Conservation (phyloP, 2,329 filamentous ascomycete species). For the Juglanconis sp. region DNA sequence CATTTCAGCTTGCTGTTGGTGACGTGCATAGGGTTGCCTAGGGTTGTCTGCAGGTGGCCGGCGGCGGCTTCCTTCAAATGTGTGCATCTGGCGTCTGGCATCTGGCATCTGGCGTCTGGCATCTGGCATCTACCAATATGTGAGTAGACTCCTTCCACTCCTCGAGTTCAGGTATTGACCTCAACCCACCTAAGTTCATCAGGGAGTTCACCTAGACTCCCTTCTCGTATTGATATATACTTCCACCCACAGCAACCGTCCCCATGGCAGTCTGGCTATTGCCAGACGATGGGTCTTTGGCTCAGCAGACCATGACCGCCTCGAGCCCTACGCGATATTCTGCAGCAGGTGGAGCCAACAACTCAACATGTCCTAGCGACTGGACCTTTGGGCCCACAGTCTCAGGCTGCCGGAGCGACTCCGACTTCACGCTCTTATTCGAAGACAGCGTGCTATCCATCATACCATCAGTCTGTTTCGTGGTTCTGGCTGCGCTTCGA, state of each 20-base stretch:
- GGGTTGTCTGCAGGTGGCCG: too few relatives aligned
- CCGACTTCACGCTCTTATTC: slow-evolving; percentile 8
- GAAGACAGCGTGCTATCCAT: slow-evolving; percentile 3
- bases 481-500: not conserved
- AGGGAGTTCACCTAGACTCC: too few relatives aligned
- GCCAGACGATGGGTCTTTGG: not conserved
- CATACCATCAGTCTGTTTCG: not conserved
- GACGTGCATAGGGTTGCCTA: too few relatives aligned
- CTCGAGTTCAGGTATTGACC: too few relatives aligned
- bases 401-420: not conserved
- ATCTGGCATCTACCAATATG: too few relatives aligned
- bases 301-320: not conserved
- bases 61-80: too few relatives aligned
- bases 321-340: not conserved
- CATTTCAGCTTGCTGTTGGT: too few relatives aligned
- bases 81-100: fast-evolving
- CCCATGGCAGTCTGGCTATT: not conserved
- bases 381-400: not conserved
- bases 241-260: not conserved
- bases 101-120: too few relatives aligned
- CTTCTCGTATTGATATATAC: too few relatives aligned
- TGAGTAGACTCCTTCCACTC: too few relatives aligned
- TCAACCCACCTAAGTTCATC: too few relatives aligned
- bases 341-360: not conserved
- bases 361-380: not conserved